These are phyloP conservation scores for Coemansia sp. DNA, from an alignment of 192 early-diverging fungal genomes.

Conservation along the genomic window DNA sequence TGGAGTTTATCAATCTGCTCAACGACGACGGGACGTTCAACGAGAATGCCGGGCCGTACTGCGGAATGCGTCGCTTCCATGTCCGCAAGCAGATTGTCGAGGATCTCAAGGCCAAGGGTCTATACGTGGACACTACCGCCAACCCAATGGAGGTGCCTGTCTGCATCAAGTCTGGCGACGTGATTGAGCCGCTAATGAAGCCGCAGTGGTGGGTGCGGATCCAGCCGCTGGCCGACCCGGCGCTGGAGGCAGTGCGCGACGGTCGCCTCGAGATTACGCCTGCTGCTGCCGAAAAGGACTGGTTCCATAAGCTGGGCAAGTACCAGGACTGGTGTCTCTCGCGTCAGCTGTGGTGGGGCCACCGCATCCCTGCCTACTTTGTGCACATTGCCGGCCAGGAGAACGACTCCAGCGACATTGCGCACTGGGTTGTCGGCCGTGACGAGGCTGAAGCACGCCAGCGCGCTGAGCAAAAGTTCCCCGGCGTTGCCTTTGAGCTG, in stretches of 20 bases:
- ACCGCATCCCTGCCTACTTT: conserved; percentile 93
- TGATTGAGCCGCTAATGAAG: conserved; percentile 97
- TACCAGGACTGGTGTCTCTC: conserved; percentile 99
- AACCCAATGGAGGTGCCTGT: conserved; percentile 94
- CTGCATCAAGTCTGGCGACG: conserved; percentile 84
- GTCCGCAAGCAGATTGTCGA: conserved; percentile 83
- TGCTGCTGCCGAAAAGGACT: conserved; percentile 82
- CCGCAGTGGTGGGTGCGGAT: conserved; percentile 99
- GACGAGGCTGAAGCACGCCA: conserved; percentile 68
- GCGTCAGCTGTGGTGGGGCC: conserved; percentile 99
- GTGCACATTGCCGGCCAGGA: conserved; percentile 69
- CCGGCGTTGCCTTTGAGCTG: conserved; percentile 71
- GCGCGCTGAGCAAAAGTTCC: conserved; percentile 76
- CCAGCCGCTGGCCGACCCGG: conserved; percentile 78
- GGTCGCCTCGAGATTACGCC: conserved; percentile 83
- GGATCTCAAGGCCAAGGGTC: conserved; percentile 81
- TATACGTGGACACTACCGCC: conserved; percentile 78
- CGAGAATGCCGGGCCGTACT: conserved; percentile 81
- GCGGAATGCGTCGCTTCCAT: conserved; percentile 90
- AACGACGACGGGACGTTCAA: conserved; percentile 96
- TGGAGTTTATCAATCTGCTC: conserved; percentile 95
- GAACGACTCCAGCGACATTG: conserved; percentile 54
- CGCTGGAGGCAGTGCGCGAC: conserved; percentile 73
- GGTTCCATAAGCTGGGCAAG: conserved; percentile 94
- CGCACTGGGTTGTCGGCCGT: conserved; percentile 86